Base-by-base conservation (phyloP, 2,329 filamentous ascomycete species). In the Coniosporium uncinatum region DNA sequence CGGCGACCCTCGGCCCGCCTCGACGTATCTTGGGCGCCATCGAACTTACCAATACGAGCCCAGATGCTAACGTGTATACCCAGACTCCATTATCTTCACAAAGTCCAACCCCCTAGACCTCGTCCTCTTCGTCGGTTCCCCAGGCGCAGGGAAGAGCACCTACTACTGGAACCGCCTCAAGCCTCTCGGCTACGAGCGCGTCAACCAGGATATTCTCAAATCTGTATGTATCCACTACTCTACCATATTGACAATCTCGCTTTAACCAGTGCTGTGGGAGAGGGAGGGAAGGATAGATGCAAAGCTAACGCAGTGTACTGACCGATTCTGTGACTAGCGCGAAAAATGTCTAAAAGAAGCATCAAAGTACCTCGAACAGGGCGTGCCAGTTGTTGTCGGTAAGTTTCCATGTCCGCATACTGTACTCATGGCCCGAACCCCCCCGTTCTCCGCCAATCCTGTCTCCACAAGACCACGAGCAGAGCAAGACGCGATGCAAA, bases 141-240 rank as follows among this genome's bases (percentile, higher is more conserved):
- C 93, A 0, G 90, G 87, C 1, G 81, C 88, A 3, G 93, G 93
- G 16, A 97, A 98, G 63, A 95, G 88, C 31, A 91, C 88, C 0
- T 95, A 93, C 55, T 96, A 84, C 64, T 88, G 83, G 79, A 81
- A 76, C 46, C 69, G 85, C 48, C 68, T 97, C 27, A 73, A 89
- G 57, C 85, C 85, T 19, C 64, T 93, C 21, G 85, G 82, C 3
- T 97, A 95, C 58, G 77, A 80, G 56, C 78, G 93, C 37, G 78
- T 96, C 22, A 98, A 97, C 53, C 93, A 97, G 66, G 93, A 97
- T 61, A 78, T 75, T 2, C 71, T 96, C 36, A 95, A 95, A 62
- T 83, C 78, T 22, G 73, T 79, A 65, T 50, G 68, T 64, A 47
- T 37, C 50, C 37, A 35, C 29, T 44, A 34, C 41, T 31, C 41